phyloP scores from a whole-genome alignment of 306 rosid species.

The Betula pendula region DNA sequence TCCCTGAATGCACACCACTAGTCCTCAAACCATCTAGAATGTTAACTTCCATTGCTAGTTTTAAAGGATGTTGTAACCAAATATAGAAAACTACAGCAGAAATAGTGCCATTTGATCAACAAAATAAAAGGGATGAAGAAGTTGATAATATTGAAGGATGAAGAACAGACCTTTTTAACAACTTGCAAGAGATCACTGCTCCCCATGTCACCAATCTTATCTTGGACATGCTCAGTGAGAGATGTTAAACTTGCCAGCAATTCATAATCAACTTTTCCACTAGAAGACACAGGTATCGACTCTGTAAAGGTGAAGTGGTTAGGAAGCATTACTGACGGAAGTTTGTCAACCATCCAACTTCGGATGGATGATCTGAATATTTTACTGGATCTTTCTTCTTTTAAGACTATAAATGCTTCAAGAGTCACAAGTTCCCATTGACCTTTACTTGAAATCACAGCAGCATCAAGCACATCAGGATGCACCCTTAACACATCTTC shows the following conservation, averaged over 20 bases:
- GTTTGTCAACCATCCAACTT: constrained; percentile 73
- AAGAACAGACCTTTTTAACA: constrained; percentile 58
- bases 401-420: constrained; percentile 67
- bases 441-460: constrained; percentile 54
- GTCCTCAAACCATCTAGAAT: neutral
- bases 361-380: constrained; percentile 51
- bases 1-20: neutral
- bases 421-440: constrained; percentile 46
- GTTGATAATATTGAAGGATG: constrained; percentile 10
- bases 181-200: constrained; percentile 54
- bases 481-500: constrained; percentile 68
- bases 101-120: neutral
- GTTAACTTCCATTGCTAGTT: neutral
- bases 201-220: constrained; percentile 36
- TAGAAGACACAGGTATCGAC: constrained; percentile 66
- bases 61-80: neutral
- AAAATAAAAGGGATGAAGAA: neutral
- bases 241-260: constrained; percentile 42
- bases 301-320: constrained; percentile 46
- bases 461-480: constrained; percentile 65
- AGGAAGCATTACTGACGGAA: constrained; percentile 66
- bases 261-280: constrained; percentile 81
- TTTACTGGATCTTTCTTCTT: constrained; percentile 45
- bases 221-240: constrained; percentile 35
- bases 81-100: neutral